Evolutionary conservation across 2,329 filamentous ascomycete genomes (phyloP).

Genomic region (Sporothrix sp.): DNA sequence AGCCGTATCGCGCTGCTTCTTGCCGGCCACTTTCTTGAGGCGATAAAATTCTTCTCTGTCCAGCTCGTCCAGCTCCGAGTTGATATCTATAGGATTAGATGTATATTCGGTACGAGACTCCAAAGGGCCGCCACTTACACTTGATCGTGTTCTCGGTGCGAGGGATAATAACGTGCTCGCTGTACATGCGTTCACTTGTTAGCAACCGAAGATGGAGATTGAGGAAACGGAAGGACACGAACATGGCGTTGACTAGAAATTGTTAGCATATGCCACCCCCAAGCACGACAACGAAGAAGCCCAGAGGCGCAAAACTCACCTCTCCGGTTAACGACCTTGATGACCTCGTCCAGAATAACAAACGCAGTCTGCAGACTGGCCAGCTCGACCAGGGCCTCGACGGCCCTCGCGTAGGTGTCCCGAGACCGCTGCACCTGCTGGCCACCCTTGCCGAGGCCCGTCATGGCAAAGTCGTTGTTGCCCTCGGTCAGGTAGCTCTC

Average conservation of each 20-base stretch:
- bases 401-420: constrained; percentile 91
- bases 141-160: constrained; percentile 99
- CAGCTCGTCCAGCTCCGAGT: constrained; percentile 93
- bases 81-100: constrained; percentile 60
- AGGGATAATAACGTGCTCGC: constrained; percentile 91
- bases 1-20: constrained; percentile 70
- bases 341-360: constrained; percentile 95
- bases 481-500: constrained; percentile 84
- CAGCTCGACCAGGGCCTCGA: constrained; percentile 90
- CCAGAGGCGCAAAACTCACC: constrained; percentile 37
- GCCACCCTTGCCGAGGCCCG: constrained; percentile 89
- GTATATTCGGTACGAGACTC: not conserved
- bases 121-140: constrained; percentile 42
- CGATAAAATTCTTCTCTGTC: constrained; percentile 98
- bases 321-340: constrained; percentile 97
- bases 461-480: constrained; percentile 92
- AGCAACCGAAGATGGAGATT: not conserved
- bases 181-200: constrained; percentile 24
- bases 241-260: constrained; percentile 78
- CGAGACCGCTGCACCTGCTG: constrained; percentile 92
- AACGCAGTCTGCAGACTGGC: constrained; percentile 96
- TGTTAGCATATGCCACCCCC: constrained; percentile 24
- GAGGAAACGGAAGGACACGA: constrained; percentile 26
- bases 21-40: constrained; percentile 85
- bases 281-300: not conserved